These are phyloP conservation scores for Phytophthora crassamura DNA, from an alignment of 352 stramenopile genomes.

Conservation along the genomic window DNA sequence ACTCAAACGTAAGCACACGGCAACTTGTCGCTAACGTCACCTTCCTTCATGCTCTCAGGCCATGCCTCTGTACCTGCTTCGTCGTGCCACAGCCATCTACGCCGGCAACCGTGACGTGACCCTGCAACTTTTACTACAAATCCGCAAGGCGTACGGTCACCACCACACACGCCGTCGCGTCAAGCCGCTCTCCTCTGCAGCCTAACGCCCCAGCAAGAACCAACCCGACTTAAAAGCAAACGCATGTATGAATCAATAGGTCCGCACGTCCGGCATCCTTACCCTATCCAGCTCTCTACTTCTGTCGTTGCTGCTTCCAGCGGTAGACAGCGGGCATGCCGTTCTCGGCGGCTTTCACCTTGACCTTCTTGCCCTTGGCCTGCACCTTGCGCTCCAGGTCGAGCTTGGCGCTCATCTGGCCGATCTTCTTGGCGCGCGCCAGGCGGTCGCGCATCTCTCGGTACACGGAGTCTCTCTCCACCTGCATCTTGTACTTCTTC, in stretches of 20 bases:
- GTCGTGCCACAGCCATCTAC: conserved; percentile 50
- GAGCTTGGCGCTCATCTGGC: conserved; percentile 74
- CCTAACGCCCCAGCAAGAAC: conserved; percentile 3
- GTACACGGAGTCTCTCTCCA: conserved; percentile 73
- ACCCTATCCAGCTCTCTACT: conserved; percentile 40
- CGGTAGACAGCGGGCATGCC: conserved; percentile 83
- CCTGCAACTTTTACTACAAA: conserved; percentile 51
- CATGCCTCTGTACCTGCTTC: conserved; percentile 59
- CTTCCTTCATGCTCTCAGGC: conserved; percentile 29
- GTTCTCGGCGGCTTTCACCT: conserved; percentile 75
- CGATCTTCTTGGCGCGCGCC: conserved; percentile 70
- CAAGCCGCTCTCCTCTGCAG: conserved; percentile 11
- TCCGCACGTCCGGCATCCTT: background rate
- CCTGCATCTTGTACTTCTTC: conserved; percentile 61
- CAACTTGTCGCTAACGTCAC: background rate
- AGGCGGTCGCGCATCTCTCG: conserved; percentile 72
- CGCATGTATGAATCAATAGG: conserved; percentile 24
- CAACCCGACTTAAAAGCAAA: conserved; percentile 13
- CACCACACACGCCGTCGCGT: conserved; percentile 20
- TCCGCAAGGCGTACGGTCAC: conserved; percentile 51
- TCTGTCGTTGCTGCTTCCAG: conserved; percentile 91
- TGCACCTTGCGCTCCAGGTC: conserved; percentile 87
- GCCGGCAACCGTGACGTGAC: conserved; percentile 40
- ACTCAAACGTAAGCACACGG: background rate
- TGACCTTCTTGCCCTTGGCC: conserved; percentile 85